phyloP scores from a whole-genome alignment of 202 grass and related monocot genomes.

The Bolboschoenoplectus hybrid region DNA sequence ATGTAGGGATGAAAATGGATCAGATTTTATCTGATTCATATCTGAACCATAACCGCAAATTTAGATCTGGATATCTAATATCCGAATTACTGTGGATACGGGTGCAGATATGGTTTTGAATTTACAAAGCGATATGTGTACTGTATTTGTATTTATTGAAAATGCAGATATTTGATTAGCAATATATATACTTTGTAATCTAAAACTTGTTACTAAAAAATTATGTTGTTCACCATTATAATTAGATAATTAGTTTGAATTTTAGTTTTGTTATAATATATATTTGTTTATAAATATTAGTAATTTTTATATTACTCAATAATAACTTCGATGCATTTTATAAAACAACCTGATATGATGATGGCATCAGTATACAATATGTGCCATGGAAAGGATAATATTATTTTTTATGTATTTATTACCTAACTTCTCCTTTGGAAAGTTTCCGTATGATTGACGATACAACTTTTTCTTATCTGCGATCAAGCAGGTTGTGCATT shows the following conservation, averaged over 20 bases:
- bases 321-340: too few relatives aligned
- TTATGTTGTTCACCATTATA: neutral
- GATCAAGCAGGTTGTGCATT: constrained; percentile 89
- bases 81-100: neutral
- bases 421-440: neutral
- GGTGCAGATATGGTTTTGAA: neutral
- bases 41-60: neutral
- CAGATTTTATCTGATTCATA: neutral
- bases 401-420: constrained; percentile 14
- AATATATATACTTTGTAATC: neutral
- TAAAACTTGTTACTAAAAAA: neutral
- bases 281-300: neutral
- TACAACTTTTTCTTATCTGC: constrained; percentile 34
- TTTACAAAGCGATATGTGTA: neutral
- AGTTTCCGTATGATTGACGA: constrained; percentile 23
- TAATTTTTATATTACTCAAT: neutral
- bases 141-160: neutral
- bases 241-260: neutral
- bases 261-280: neutral
- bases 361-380: neutral
- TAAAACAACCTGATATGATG: neutral
- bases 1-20: neutral
- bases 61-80: neutral
- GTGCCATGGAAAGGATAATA: neutral
- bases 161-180: neutral